These are phyloP conservation scores for Microbotryum saponariae DNA, from an alignment of 1,284 basidiomycete species.

Conservation along the genomic window DNA sequence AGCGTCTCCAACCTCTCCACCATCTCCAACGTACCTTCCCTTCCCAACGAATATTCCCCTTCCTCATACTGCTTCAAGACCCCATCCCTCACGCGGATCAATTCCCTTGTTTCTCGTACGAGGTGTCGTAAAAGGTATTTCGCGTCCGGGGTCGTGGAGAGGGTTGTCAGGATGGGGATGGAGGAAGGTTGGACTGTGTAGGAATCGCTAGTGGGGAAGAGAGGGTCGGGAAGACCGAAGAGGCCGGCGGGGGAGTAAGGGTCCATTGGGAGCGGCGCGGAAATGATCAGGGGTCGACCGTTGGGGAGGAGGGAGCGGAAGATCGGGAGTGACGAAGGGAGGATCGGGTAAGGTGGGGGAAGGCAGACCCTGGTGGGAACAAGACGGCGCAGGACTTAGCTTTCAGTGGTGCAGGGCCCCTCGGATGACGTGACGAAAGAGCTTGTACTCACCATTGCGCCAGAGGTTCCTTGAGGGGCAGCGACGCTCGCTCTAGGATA, in stretches of 20 bases:
- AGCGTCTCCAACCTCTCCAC: constrained; percentile 25
- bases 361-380: constrained; percentile 19
- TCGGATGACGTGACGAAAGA: background rate
- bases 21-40: constrained; percentile 21
- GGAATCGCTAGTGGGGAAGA: constrained; percentile 5
- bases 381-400: no score
- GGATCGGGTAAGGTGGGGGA: constrained; percentile 18
- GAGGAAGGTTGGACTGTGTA: constrained; percentile 11
- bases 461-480: constrained; percentile 20
- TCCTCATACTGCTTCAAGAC: constrained; percentile 22
- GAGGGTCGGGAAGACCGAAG: constrained; percentile 16
- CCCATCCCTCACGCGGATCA: constrained; percentile 4
- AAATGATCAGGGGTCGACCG: constrained; percentile 22
- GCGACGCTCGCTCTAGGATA: constrained; percentile 15
- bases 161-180: constrained; percentile 23
- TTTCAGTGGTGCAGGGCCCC: background rate
- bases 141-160: constrained; percentile 18
- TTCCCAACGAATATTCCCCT: constrained; percentile 21
- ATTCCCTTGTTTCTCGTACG: constrained; percentile 7
- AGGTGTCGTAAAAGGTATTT: constrained; percentile 9
- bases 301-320: constrained; percentile 21
- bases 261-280: constrained; percentile 5
- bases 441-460: constrained; percentile 14
- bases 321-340: constrained; percentile 11
- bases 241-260: constrained; percentile 11